phyloP scores from a whole-genome alignment of 73 alveolate genomes.

The Symbiodinium pilosum region DNA sequence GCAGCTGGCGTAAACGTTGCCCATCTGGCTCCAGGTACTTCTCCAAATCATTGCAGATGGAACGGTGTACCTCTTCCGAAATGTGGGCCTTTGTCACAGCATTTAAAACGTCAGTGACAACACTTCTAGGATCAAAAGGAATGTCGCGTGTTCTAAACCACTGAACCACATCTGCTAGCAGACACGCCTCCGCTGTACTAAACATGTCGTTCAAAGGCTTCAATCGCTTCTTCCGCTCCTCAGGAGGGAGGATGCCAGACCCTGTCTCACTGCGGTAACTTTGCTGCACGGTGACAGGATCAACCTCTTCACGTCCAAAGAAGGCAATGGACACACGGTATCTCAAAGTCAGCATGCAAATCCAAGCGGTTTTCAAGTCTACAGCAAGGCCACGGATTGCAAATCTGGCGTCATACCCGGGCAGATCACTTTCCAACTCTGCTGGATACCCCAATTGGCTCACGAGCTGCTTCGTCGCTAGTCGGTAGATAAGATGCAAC shows the following conservation, averaged over 20 bases:
- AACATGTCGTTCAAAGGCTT: slow-evolving; percentile 66
- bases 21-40: slow-evolving; percentile 61
- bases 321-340: slow-evolving; percentile 60
- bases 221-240: slow-evolving; percentile 56
- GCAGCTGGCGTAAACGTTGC: slow-evolving; percentile 28
- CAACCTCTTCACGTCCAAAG: slow-evolving; percentile 78
- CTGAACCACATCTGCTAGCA: slow-evolving; percentile 76
- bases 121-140: slow-evolving; percentile 73
- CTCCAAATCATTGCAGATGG: slow-evolving; percentile 16
- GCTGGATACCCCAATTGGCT: neutral
- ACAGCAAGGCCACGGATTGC: slow-evolving; percentile 80
- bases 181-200: slow-evolving; percentile 75
- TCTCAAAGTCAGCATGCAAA: slow-evolving; percentile 82
- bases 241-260: slow-evolving; percentile 69
- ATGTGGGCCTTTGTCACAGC: slow-evolving; percentile 54
- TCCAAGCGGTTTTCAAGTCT: slow-evolving; percentile 73
- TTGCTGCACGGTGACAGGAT: slow-evolving; percentile 3
- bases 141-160: slow-evolving; percentile 32
- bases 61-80: slow-evolving; percentile 44
- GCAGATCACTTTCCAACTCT: slow-evolving; percentile 29
- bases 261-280: slow-evolving; percentile 71
- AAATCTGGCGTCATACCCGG: slow-evolving; percentile 51
- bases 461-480: slow-evolving; percentile 49
- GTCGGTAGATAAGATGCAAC: slow-evolving; percentile 33
- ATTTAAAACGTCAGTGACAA: slow-evolving; percentile 42